A percentile compares a stretch with the other conserved stretches of the same genome.
Conservation (phyloP, 495 filamentous ascomycete species). For the Apiosordaria backusii region DNA sequence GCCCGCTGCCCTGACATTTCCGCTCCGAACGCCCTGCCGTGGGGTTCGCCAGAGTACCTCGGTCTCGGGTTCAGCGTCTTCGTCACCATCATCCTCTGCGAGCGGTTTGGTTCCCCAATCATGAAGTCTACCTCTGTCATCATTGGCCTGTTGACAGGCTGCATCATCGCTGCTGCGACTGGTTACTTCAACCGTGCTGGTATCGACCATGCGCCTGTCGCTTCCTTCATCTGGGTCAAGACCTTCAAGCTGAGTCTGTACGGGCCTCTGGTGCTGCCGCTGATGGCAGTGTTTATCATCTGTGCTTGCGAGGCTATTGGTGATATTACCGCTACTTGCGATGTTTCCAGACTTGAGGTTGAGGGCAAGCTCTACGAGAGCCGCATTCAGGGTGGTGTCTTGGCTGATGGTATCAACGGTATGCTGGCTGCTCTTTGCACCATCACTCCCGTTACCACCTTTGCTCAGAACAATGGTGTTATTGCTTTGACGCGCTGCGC, state of each 20-base stretch:
- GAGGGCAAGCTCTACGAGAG: slow-evolving; percentile 79
- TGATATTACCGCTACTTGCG: slow-evolving; percentile 69
- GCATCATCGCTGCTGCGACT: slow-evolving; percentile 79
- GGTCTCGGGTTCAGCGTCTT: slow-evolving; percentile 90
- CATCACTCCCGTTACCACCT: slow-evolving; percentile 76
- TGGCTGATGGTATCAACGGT: slow-evolving; percentile 82
- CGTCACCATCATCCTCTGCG: slow-evolving; percentile 76
- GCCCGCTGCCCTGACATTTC: slow-evolving; percentile 65
- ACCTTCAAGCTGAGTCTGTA: slow-evolving; percentile 82
- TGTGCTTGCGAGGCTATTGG: slow-evolving; percentile 89
- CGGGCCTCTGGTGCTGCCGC: slow-evolving; percentile 75
- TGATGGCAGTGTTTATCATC: slow-evolving; percentile 84
- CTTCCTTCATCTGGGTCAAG: slow-evolving; percentile 84
- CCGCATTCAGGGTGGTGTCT: slow-evolving; percentile 83
- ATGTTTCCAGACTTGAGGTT: slow-evolving; percentile 81
- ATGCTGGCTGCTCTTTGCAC: slow-evolving; percentile 77
- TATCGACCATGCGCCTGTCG: slow-evolving; percentile 69
- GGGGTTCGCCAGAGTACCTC: slow-evolving; percentile 84
- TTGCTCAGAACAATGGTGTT: slow-evolving; percentile 86
- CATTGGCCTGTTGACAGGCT: slow-evolving; percentile 77
- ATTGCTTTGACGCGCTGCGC: slow-evolving; percentile 87
- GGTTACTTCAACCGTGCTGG: slow-evolving; percentile 74
- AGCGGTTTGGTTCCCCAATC: slow-evolving; percentile 77
- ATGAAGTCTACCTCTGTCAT: slow-evolving; percentile 69
- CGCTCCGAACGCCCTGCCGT: slow-evolving; percentile 78